Evolutionary conservation across 345 rosid species (phyloP), one percentile per base, ranked within the genome.

Genomic region (Populus alba): DNA sequence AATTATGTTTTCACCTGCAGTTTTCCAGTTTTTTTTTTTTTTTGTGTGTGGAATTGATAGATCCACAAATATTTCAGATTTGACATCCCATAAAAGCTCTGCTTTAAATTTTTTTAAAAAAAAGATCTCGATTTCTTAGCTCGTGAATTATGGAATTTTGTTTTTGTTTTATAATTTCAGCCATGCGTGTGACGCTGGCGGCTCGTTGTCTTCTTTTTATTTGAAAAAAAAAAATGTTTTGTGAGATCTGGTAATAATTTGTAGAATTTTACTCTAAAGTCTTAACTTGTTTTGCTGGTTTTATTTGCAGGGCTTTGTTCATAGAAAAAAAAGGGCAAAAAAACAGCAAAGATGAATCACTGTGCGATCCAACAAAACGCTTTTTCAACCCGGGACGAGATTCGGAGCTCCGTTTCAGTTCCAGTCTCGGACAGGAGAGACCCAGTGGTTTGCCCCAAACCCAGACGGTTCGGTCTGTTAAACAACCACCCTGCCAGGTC

Each of bases 381-480:
- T 8, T 87, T 88, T 74, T 80, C 86, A 38, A 76, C 83, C 33
- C 84, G 90, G 4, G 96, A 89, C 70, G 97, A 88, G 84, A 84
- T 84, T 75, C 85, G 84, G 69, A 77, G 85, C 73, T 79, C 87
- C 25, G 80, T 77, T 31, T 68, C 85, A 11, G 81, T 25, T 81
- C 76, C 85, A 43, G 68, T 79, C 4, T 80, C 83, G 55, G 91
- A 88, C 29, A 81, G 81, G 31, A 79, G 86, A 68, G 87, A 88
- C 81, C 33, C 89, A 65, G 87, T 92, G 72, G 87, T 89, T 81
- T 91, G 95, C 39, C 98, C 98, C 18, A 89, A 88, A 67, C 98
- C 98, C 0, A 91, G 94, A 23, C 97, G 98, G 66, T 47, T 91
- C 25, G 88, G 88, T 62, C 73, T 79, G 8, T 72, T 80, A 73